Conservation (phyloP, 371 early-diverging fungal species). For the Lichtheimia ornata region DNA sequence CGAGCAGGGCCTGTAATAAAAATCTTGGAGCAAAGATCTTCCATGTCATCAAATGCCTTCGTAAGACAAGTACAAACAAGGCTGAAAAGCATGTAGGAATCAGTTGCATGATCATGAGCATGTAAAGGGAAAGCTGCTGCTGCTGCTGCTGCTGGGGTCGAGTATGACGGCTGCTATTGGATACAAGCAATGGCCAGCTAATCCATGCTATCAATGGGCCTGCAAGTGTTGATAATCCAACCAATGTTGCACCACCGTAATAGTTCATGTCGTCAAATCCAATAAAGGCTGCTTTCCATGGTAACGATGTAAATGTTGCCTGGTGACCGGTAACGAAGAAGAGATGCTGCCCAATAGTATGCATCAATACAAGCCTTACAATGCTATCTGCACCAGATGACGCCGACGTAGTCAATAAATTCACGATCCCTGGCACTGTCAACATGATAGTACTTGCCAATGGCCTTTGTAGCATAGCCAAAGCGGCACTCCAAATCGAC, state of each 20-base stretch:
- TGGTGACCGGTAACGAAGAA: constrained; percentile 95
- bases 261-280: constrained; percentile 78
- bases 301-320: constrained; percentile 82
- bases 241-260: constrained; percentile 69
- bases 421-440: constrained; percentile 18
- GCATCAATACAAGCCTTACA: constrained; percentile 26
- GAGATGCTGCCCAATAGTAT: constrained; percentile 63
- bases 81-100: constrained; percentile 56
- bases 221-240: constrained; percentile 79
- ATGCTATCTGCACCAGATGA: neutral
- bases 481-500: constrained; percentile 23
- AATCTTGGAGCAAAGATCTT: constrained; percentile 92
- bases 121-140: neutral
- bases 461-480: constrained; percentile 45
- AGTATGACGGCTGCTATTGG: neutral
- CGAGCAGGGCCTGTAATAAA: constrained; percentile 60
- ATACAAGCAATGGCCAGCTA: constrained; percentile 34
- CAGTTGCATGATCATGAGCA: constrained; percentile 23
- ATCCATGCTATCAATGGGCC: constrained; percentile 62
- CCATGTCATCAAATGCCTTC: constrained; percentile 95
- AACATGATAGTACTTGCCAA: constrained; percentile 29
- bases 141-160: neutral
- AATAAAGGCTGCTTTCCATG: constrained; percentile 87
- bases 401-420: constrained; percentile 8
- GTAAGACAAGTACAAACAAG: constrained; percentile 60